Evolutionary conservation across 345 rosid species (phyloP).

Genomic region (Cardiospermum halicacabum): DNA sequence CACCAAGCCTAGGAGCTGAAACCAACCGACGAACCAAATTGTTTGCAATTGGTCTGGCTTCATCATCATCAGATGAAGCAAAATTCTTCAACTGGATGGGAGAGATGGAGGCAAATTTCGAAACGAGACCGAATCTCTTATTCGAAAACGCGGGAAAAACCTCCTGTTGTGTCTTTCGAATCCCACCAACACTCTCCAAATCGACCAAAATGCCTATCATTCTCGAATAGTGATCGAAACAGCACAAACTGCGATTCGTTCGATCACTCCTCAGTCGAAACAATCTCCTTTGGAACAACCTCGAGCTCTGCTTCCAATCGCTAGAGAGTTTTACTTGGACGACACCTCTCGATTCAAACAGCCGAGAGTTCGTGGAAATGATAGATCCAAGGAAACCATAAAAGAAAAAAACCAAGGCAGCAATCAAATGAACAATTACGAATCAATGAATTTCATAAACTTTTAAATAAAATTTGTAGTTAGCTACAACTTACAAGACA

Average conservation of each 20-base stretch:
- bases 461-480: too few species aligned
- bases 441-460: too few species aligned
- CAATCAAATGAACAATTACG: too few species aligned
- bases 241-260: conserved; percentile 17
- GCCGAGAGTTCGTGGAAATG: conserved; percentile 13
- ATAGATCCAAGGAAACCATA: too few species aligned
- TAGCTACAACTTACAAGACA: too few species aligned
- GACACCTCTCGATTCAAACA: background rate
- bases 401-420: too few species aligned
- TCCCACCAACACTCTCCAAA: conserved; percentile 40
- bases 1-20: too few species aligned
- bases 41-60: too few species aligned
- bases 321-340: conserved; percentile 15
- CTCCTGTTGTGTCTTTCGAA: conserved; percentile 47
- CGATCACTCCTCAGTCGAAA: background rate
- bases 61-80: too few species aligned
- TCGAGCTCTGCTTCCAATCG: background rate
- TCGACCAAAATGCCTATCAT: conserved; percentile 50
- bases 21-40: too few species aligned
- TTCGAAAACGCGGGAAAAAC: conserved; percentile 29
- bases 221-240: conserved; percentile 36
- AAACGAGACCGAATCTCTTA: conserved; percentile 28
- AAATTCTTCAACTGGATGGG: too few species aligned
- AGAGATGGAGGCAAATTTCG: too few species aligned
- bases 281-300: background rate